phyloP scores from a whole-genome alignment of 495 filamentous ascomycete genomes.

The Daldinia bambusicola region DNA sequence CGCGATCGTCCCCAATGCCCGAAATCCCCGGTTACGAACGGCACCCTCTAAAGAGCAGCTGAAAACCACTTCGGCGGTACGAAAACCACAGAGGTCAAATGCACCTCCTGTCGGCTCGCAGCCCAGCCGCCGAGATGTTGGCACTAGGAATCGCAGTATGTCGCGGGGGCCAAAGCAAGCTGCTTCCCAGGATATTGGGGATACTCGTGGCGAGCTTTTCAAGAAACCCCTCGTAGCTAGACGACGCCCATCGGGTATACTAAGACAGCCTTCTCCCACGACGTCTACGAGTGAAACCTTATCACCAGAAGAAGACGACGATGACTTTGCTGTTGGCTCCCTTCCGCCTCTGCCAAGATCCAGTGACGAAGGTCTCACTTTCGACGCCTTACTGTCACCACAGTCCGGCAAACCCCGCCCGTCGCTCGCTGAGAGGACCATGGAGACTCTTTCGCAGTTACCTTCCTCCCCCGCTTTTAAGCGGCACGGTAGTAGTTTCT shows the following conservation, averaged over 20 bases:
- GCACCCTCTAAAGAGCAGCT: constrained; percentile 57
- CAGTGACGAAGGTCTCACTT: constrained; percentile 39
- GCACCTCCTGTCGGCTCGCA: constrained; percentile 38
- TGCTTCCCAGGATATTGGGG: constrained; percentile 23
- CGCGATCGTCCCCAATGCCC: constrained; percentile 33
- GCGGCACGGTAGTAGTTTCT: constrained; percentile 52
- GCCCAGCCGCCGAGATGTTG: constrained; percentile 26
- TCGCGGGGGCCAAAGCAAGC: constrained; percentile 31
- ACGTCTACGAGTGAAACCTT: constrained; percentile 18
- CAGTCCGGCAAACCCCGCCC: constrained; percentile 45
- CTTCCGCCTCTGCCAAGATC: constrained; percentile 41
- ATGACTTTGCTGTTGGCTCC: constrained; percentile 35
- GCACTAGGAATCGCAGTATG: constrained; percentile 31
- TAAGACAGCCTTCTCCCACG: constrained; percentile 28
- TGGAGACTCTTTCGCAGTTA: constrained; percentile 59
- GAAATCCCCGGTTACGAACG: constrained; percentile 55
- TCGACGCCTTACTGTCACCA: constrained; percentile 36
- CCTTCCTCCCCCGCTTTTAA: constrained; percentile 60
- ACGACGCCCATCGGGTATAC: constrained; percentile 42
- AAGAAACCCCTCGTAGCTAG: constrained; percentile 40
- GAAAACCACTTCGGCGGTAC: constrained; percentile 35
- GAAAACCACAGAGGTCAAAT: constrained; percentile 36
- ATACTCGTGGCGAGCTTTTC: constrained; percentile 29
- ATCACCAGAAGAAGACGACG: constrained; percentile 21
- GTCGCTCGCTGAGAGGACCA: constrained; percentile 59